phyloP scores from a whole-genome alignment of 2,329 filamentous ascomycete genomes.

The Microdochium trichocladiopsis region DNA sequence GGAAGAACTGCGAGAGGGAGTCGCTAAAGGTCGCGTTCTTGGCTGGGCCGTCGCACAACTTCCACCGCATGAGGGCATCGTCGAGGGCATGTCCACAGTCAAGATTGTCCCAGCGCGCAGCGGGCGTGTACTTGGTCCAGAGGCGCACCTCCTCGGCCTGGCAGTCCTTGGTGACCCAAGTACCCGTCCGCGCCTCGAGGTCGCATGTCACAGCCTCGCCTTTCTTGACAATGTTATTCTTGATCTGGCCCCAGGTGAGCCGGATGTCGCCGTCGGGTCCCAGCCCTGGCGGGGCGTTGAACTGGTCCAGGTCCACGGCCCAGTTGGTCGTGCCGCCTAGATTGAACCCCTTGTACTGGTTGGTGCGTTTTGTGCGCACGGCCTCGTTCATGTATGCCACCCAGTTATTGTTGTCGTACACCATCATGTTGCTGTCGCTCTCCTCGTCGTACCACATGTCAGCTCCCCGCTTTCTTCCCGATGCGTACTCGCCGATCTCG shows the following conservation, averaged over 20 bases:
- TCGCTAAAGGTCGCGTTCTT: not conserved
- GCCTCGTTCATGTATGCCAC: too few relatives aligned
- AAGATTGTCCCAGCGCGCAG: not conserved
- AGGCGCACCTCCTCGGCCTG: not conserved
- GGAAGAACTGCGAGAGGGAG: not conserved
- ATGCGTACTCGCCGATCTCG: not conserved
- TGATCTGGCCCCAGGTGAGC: not conserved
- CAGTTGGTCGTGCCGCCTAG: too few relatives aligned
- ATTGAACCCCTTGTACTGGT: too few relatives aligned
- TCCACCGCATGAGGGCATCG: not conserved
- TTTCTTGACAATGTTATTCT: not conserved
- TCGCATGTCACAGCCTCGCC: not conserved
- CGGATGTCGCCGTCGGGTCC: not conserved
- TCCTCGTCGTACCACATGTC: not conserved
- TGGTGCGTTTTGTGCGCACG: too few relatives aligned
- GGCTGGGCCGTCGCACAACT: not conserved
- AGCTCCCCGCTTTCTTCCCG: not conserved
- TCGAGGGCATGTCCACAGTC: not conserved
- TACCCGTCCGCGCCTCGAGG: not conserved
- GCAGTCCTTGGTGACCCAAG: not conserved
- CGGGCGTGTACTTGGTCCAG: not conserved
- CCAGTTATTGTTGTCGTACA: too few relatives aligned
- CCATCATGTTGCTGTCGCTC: not conserved
- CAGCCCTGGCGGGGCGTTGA: not conserved
- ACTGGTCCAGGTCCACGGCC: not conserved